Evolutionary conservation across 305 asterid species (phyloP), one percentile per base, ranked within the genome.

Genomic region (Petunia hybrid): DNA sequence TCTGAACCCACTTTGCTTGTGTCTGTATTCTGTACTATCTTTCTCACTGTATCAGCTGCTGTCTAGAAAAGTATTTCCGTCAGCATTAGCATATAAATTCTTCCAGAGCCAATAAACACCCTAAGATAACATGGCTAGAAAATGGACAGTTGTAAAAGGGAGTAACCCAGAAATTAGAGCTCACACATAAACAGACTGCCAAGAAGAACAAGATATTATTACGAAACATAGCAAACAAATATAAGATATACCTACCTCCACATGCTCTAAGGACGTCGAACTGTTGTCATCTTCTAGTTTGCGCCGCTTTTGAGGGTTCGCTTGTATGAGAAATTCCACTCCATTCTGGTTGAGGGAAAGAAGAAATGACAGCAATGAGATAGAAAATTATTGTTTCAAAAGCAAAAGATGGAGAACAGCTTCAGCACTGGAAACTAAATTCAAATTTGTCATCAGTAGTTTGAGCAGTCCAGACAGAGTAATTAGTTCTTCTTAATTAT

Each of bases 291-390:
- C 95, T 73, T 90, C 95, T 77, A 92, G 90, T 86, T 91, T 96
- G 16, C 80, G 94, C 56, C 98, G 91, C 87, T 96, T 96, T 84
- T 91, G 98, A 87, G 92, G 91, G 86, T 92, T 94, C 46, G 98
- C 97, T 86, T 81, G 89, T 80, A 96, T 92, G 82, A 93, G 97
- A 88, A 88, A 96, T 64, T 92, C 96, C 80, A 90, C 93, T 84
- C 93, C 97, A 85, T 82, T 92, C 99, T 96, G 89, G 78, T 84
- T 86, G 56, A 61, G 62, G 76, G 83, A 60, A 80, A 81, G 61
- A 39, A 53, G 67, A 83, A 46, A 80, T 51, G 80, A 81, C 82
- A 83, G 80, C 5, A 0, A 69, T 5, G 2, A 69, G 57, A 69
- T 42, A 43, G 57, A 69, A 69, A 69, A 41, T 8, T 8, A 8